phyloP scores from a whole-genome alignment of 345 rosid genomes.

The Murraya koenigii region DNA sequence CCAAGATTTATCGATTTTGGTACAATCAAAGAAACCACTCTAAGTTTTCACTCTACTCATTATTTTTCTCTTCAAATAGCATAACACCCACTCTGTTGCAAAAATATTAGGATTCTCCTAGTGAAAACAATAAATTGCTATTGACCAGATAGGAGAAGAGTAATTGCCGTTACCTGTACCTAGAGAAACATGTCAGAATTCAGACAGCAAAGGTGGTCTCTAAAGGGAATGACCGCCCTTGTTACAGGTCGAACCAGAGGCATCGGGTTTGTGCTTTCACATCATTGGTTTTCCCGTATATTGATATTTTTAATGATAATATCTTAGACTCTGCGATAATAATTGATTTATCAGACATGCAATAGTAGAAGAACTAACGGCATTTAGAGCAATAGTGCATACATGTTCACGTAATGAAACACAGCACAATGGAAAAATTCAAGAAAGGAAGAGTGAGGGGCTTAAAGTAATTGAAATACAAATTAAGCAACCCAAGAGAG shows the following conservation, averaged over 20 bases:
- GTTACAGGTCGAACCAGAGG: conserved; percentile 34
- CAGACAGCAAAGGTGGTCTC: conserved; percentile 24
- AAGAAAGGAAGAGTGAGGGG: conserved; percentile 49
- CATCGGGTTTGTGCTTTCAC: conserved; percentile 20
- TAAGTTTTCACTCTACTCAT: too few relatives aligned
- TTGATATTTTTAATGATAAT: not conserved
- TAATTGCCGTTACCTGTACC: not conserved
- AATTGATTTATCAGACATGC: not conserved
- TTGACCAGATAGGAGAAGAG: not conserved
- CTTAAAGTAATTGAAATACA: conserved; percentile 43
- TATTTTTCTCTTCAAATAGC: too few relatives aligned
- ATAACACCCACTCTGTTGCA: too few relatives aligned
- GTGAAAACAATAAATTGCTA: not conserved
- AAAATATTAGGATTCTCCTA: not conserved
- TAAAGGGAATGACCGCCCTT: conserved; percentile 23
- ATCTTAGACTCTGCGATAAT: not conserved
- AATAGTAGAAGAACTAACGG: conserved; percentile 12
- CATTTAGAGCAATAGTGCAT: conserved; percentile 11
- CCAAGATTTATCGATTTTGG: too few relatives aligned
- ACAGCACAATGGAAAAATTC: not conserved
- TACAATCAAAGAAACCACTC: too few relatives aligned
- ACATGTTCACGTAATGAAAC: conserved; percentile 9
- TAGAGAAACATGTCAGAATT: not conserved
- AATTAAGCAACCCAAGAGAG: too few relatives aligned
- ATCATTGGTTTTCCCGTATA: not conserved